phyloP scores from a whole-genome alignment of 352 stramenopile genomes.

The Globisporangium paddicum region DNA sequence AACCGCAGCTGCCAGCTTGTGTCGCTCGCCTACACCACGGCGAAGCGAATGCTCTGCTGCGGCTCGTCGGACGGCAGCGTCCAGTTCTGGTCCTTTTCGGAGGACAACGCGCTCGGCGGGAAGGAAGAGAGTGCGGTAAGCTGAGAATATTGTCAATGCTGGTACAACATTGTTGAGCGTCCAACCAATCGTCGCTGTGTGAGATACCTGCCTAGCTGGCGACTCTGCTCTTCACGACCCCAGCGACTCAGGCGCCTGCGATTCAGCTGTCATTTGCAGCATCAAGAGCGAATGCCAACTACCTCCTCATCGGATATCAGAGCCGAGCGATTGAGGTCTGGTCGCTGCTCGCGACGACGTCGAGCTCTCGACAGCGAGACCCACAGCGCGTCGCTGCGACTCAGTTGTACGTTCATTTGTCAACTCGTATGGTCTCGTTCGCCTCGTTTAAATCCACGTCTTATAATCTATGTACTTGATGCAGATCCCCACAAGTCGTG shows the following conservation, averaged over 20 bases:
- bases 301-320: conserved; percentile 46
- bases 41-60: conserved; percentile 42
- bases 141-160: background rate
- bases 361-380: conserved; percentile 15
- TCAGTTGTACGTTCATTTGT: conserved; percentile 20
- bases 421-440: no score
- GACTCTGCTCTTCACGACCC: conserved; percentile 26
- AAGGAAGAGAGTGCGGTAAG: conserved; percentile 30
- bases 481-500: conserved; percentile 34
- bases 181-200: background rate
- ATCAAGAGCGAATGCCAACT: conserved; percentile 17
- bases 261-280: conserved; percentile 35
- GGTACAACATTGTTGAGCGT: background rate
- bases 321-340: conserved; percentile 55
- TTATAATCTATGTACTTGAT: background rate
- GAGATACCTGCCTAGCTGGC: conserved; percentile 9
- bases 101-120: conserved; percentile 27
- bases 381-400: conserved; percentile 25
- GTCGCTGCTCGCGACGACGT: conserved; percentile 17
- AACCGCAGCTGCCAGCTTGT: conserved; percentile 51
- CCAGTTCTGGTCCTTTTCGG: conserved; percentile 55
- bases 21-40: conserved; percentile 51
- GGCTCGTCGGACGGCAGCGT: conserved; percentile 63
- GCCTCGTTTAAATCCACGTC: background rate
- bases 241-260: conserved; percentile 35